These are phyloP conservation scores for Hevea brasiliensis DNA, from an alignment of 345 rosid genomes.

Conservation along the genomic window DNA sequence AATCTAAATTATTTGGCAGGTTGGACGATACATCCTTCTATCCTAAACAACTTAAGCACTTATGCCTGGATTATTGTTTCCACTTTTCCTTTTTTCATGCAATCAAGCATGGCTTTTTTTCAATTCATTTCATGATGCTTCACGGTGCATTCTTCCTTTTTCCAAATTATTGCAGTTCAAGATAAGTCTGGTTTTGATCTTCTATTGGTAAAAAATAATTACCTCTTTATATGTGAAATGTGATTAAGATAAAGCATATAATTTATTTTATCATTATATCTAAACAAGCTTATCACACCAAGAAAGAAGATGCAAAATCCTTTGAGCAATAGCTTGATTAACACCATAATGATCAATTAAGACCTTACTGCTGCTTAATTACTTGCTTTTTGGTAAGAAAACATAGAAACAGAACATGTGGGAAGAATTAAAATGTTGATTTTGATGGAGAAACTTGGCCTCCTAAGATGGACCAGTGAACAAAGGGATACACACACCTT, in stretches of 20 bases:
- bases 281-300: slow-evolving; percentile 2
- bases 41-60: slow-evolving; percentile 10
- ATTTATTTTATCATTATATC: slow-evolving; percentile 11
- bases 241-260: slow-evolving; percentile 1
- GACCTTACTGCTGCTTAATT: not conserved
- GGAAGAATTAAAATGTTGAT: not conserved
- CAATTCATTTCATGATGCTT: slow-evolving; percentile 8
- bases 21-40: not conserved
- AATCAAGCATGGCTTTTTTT: slow-evolving; percentile 9
- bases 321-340: not conserved
- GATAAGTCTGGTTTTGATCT: not conserved
- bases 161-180: slow-evolving; percentile 5
- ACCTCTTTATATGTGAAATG: slow-evolving; percentile 6
- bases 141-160: not conserved
- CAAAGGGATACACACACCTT: not conserved
- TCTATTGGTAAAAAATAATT: not conserved
- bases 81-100: slow-evolving; percentile 12
- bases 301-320: not conserved
- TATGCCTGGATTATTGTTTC: slow-evolving; percentile 10
- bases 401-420: slow-evolving; percentile 2
- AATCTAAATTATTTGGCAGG: not conserved
- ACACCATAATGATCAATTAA: not conserved
- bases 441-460: not conserved
- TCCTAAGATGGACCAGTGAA: slow-evolving; percentile 9
- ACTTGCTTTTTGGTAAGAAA: not conserved